These are phyloP conservation scores for Phytophthora tubulina DNA, from an alignment of 352 stramenopile genomes.

Conservation along the genomic window DNA sequence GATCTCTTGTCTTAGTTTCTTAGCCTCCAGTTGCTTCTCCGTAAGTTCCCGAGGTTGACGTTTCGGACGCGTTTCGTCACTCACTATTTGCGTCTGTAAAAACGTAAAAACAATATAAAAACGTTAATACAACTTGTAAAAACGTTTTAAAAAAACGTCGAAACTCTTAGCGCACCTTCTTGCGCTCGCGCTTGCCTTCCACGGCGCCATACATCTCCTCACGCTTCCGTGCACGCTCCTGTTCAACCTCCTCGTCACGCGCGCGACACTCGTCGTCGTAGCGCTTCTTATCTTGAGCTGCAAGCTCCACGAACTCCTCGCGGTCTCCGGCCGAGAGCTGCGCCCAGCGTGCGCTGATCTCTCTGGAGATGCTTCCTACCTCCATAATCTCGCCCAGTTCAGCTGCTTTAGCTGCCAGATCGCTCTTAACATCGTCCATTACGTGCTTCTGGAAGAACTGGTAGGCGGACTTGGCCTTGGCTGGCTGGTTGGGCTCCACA, in stretches of 20 bases:
- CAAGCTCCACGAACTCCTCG: constrained; percentile 77
- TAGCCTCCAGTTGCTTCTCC: constrained; percentile 77
- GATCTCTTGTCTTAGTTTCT: constrained; percentile 73
- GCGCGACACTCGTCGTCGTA: constrained; percentile 82
- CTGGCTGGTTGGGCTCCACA: constrained; percentile 44
- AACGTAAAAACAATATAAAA: constrained; percentile 12
- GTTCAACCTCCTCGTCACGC: constrained; percentile 80
- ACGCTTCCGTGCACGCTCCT: constrained; percentile 75
- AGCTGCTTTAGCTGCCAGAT: constrained; percentile 53
- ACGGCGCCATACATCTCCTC: constrained; percentile 75
- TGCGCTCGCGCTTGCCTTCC: constrained; percentile 87
- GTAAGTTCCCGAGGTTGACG: constrained; percentile 63
- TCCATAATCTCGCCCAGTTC: constrained; percentile 67
- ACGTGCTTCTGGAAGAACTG: constrained; percentile 81
- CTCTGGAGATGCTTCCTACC: constrained; percentile 71
- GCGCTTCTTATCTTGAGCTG: constrained; percentile 62
- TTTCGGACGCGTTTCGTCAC: constrained; percentile 56
- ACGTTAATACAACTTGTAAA: constrained; percentile 3
- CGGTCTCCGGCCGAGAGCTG: constrained; percentile 69
- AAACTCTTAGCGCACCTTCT: constrained; percentile 46
- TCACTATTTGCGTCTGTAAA: constrained; percentile 41
- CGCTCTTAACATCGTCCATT: constrained; percentile 72
- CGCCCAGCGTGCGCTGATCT: constrained; percentile 83
- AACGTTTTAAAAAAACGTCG: not conserved
- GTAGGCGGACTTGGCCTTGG: constrained; percentile 83